Conservation (phyloP, 768 basidiomycete species). For the Suillus paluster region DNA sequence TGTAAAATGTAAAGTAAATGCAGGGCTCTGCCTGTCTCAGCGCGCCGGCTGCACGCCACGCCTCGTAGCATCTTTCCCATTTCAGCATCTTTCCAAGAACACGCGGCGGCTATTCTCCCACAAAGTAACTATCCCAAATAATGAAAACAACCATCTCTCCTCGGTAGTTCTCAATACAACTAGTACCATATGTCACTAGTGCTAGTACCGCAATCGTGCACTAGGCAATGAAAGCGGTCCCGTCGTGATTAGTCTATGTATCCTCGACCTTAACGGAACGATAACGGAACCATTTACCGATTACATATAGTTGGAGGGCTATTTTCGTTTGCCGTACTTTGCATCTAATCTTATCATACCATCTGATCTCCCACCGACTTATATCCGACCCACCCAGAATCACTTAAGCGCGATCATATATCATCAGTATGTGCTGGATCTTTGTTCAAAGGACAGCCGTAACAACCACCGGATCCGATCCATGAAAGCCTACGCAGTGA, state of each 20-base stretch:
- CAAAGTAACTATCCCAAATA: not conserved
- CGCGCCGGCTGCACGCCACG: conserved; percentile 10
- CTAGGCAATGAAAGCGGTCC: not conserved
- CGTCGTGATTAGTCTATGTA: not conserved
- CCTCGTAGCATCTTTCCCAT: conserved; percentile 7
- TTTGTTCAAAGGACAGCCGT: not conserved
- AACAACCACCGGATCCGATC: not conserved
- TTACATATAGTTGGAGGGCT: not conserved
- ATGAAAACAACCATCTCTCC: not conserved
- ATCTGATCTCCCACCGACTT: conserved; percentile 1
- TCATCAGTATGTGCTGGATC: too few species aligned
- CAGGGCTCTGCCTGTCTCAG: conserved; percentile 4
- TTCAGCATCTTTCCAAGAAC: not conserved
- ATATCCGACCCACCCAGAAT: not conserved
- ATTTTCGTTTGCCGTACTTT: not conserved
- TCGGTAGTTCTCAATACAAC: not conserved
- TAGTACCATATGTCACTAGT: not conserved
- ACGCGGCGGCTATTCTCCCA: conserved; percentile 10
- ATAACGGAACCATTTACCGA: not conserved
- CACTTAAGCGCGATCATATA: not conserved
- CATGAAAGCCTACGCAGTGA: not conserved
- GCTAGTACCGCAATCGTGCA: not conserved
- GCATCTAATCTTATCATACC: conserved; percentile 6
- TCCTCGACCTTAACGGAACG: not conserved
- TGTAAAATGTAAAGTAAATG: conserved; percentile 1